Conservation (phyloP, 371 early-diverging fungal species). For the Mucor saturninus region DNA sequence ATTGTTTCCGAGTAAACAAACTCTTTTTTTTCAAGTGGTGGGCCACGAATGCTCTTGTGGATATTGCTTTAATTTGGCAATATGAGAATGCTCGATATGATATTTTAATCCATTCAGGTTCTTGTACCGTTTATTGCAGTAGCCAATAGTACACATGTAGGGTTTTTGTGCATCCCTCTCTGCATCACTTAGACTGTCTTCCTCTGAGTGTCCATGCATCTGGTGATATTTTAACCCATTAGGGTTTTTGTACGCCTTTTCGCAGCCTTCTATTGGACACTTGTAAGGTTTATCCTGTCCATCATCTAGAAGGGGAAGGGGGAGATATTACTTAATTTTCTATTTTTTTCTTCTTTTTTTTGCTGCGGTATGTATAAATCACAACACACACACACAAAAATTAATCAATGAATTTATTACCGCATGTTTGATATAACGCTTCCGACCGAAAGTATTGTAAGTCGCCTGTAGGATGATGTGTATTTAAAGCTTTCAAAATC, state of each 20-base stretch:
- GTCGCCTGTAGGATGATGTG: not conserved
- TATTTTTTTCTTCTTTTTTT: no score
- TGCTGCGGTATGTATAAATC: not conserved
- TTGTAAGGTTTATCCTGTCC: conserved; percentile 38
- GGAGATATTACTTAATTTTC: not conserved
- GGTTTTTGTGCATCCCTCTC: conserved; percentile 73
- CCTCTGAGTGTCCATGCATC: conserved; percentile 75
- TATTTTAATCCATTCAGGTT: conserved; percentile 96
- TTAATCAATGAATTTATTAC: conserved; percentile 7
- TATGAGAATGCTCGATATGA: conserved; percentile 86
- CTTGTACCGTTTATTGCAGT: conserved; percentile 41
- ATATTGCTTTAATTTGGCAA: conserved; percentile 29
- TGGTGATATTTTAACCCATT: conserved; percentile 97
- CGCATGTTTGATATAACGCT: conserved; percentile 35
- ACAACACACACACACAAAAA: not conserved
- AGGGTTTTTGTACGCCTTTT: conserved; percentile 96
- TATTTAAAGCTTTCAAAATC: conserved; percentile 22
- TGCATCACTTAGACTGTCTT: conserved; percentile 48
- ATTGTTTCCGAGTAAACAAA: no score
- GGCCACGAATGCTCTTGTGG: not conserved
- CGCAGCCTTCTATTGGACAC: conserved; percentile 70
- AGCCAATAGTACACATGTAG: conserved; percentile 45
- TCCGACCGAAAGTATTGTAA: conserved; percentile 28
- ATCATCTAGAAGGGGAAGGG: conserved; percentile 13
- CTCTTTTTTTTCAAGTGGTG: no score